These are phyloP conservation scores for Vaccinium macrocarpon DNA, from an alignment of 148 eudicot species.

Conservation along the genomic window DNA sequence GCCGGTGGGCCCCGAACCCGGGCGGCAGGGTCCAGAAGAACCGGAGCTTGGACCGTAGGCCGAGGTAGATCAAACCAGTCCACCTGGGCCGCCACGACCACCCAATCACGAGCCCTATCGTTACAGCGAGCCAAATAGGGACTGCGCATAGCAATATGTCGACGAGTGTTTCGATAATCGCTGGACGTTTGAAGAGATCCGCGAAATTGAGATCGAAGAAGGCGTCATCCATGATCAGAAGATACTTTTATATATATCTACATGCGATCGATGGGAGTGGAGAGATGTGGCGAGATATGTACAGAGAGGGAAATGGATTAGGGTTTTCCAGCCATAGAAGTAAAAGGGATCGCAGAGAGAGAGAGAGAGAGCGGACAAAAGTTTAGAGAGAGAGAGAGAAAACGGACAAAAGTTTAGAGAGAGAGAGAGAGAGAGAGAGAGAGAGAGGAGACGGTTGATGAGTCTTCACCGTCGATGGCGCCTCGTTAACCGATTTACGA, in stretches of 20 bases:
- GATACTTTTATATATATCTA: not conserved
- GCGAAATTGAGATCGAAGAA: conserved; percentile 30
- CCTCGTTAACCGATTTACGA: not conserved
- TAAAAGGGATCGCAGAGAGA: conserved; percentile 2
- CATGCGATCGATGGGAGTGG: not conserved
- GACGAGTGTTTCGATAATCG: conserved; percentile 73
- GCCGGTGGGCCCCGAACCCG: conserved; percentile 45
- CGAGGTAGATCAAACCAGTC: conserved; percentile 59
- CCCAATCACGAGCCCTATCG: conserved; percentile 79
- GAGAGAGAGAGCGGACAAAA: not conserved
- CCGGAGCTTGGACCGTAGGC: conserved; percentile 41
- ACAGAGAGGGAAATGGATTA: not conserved
- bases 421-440: not conserved
- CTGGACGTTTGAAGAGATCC: conserved; percentile 39
- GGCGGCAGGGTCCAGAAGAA: conserved; percentile 42
- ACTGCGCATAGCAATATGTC: conserved; percentile 79
- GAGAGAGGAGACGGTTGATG: not conserved
- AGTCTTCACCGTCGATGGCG: not conserved
- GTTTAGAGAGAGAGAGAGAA: not conserved
- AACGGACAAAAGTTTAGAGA: not conserved
- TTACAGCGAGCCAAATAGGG: conserved; percentile 82
- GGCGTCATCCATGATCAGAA: conserved; percentile 32
- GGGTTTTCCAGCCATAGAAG: conserved; percentile 13
- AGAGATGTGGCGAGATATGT: not conserved
- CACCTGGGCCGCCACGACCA: conserved; percentile 96